Evolutionary conservation across 2,329 filamentous ascomycete species (phyloP), one percentile per base, ranked within the genome.

Genomic region (Claviceps pusilla): DNA sequence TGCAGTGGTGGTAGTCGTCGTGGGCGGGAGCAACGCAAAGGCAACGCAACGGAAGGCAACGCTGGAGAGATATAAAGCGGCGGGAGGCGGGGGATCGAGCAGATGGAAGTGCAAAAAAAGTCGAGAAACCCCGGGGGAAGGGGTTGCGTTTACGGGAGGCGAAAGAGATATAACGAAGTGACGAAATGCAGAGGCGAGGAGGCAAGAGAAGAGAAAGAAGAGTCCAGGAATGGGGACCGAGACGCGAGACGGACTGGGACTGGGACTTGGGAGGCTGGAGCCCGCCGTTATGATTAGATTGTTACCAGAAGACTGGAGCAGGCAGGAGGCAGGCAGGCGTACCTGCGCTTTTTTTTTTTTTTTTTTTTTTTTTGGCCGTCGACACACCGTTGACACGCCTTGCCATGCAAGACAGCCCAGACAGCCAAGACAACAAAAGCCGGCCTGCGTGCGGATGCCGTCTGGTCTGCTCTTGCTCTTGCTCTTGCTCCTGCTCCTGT

Each of bases 101-200:
- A 42, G 11, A 54, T 46, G n/a, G 16, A 43, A 45, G 4, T 10
- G 9, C 33, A 24, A 35, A 35, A 28, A 35, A 45, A 9, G 53
- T 41, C 31, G 29, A 39, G 39, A 28, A 7, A 39, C 24, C 10
- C 24, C 24, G 24, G 24, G 29, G 31, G 16, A 19, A 24, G 28
- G 12, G 24, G 45, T 46, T 46, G 45, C 45, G 48, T 24, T 24
- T 19, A 46, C 50, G 47, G 33, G 54, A 53, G 50, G 54, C 54
- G 54, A 55, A 55, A 47, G 45, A 49, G 35, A 52, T 52, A 50
- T 49, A 51, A 53, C 51, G 47, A 55, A 55, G 47, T 52, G 45
- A 45, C 50, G 50, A 55, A 16, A 55, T 42, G 45, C 46, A 45
- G 43, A 53, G 48, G 54, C 54, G 43, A 50, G 50, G 19, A 49